phyloP scores from a whole-genome alignment of 257 asterid species.

The Vinca minor region DNA sequence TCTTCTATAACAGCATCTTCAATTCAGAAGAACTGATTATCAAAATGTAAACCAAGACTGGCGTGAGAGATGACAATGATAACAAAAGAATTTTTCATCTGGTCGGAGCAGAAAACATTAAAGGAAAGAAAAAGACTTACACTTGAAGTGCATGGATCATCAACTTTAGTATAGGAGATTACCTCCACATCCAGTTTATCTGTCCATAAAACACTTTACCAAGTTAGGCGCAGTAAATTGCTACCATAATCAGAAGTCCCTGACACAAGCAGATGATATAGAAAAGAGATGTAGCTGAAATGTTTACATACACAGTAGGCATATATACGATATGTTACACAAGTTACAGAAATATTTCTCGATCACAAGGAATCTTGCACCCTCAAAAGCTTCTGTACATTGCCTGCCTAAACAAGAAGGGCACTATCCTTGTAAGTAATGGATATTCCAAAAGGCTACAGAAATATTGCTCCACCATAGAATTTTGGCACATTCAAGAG shows the following conservation, averaged over 20 bases:
- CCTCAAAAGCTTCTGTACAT: background rate
- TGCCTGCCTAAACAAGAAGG: background rate
- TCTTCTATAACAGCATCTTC: background rate
- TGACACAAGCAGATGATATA: background rate
- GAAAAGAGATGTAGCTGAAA: background rate
- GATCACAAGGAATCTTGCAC: background rate
- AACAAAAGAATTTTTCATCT: background rate
- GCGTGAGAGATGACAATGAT: background rate
- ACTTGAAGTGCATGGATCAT: slow-evolving; percentile 18
- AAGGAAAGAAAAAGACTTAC: slow-evolving; percentile 22
- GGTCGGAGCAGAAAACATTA: background rate
- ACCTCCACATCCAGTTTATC: slow-evolving; percentile 18
- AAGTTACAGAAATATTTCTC: background rate
- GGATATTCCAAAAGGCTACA: background rate
- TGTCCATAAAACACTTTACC: slow-evolving; percentile 10
- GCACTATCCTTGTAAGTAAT: background rate
- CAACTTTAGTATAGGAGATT: slow-evolving; percentile 14
- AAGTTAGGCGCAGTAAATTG: slow-evolving; percentile 9
- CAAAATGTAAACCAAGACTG: background rate
- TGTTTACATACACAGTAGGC: background rate
- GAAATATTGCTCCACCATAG: background rate
- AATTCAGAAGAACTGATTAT: background rate
- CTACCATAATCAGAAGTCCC: background rate
- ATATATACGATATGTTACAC: background rate
- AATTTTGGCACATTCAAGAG: background rate